phyloP scores from a whole-genome alignment of 768 basidiomycete genomes.

The Hygrophoropsis aurantiaca region DNA sequence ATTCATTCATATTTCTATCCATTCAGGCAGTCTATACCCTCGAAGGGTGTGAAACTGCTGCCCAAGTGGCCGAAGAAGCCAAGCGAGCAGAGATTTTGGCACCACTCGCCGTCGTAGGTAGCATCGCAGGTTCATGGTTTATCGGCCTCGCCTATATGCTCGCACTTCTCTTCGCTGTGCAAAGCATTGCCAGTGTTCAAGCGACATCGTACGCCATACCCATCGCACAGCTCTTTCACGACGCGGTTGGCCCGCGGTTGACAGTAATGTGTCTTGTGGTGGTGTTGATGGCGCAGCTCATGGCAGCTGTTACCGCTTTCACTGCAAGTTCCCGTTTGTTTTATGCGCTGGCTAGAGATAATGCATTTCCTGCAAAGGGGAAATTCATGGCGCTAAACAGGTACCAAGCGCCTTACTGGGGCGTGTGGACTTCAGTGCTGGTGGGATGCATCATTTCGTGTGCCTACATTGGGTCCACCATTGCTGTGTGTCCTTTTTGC shows the following conservation, averaged over 20 bases:
- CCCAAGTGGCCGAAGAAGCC: constrained; percentile 64
- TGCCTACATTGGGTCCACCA: constrained; percentile 55
- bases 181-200: constrained; percentile 50
- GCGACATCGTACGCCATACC: constrained; percentile 54
- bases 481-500: constrained; percentile 42
- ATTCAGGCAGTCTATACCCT: constrained; percentile 55
- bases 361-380: constrained; percentile 47
- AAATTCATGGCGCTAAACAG: constrained; percentile 51
- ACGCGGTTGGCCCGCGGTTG: constrained; percentile 47
- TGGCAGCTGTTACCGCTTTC: constrained; percentile 57
- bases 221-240: constrained; percentile 57
- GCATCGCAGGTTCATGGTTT: constrained; percentile 56
- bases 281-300: constrained; percentile 49
- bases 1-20: background rate
- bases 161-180: constrained; percentile 56
- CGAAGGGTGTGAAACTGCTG: constrained; percentile 62
- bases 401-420: constrained; percentile 53
- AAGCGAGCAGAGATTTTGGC: constrained; percentile 55
- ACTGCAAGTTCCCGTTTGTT: constrained; percentile 57
- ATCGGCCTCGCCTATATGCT: constrained; percentile 59
- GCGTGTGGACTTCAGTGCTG: constrained; percentile 55
- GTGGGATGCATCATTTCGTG: constrained; percentile 55
- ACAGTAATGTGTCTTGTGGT: constrained; percentile 52
- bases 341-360: constrained; percentile 56
- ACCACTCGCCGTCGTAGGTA: constrained; percentile 55